Conservation (phyloP, 345 rosid genomes). For the Salix dunnii region DNA sequence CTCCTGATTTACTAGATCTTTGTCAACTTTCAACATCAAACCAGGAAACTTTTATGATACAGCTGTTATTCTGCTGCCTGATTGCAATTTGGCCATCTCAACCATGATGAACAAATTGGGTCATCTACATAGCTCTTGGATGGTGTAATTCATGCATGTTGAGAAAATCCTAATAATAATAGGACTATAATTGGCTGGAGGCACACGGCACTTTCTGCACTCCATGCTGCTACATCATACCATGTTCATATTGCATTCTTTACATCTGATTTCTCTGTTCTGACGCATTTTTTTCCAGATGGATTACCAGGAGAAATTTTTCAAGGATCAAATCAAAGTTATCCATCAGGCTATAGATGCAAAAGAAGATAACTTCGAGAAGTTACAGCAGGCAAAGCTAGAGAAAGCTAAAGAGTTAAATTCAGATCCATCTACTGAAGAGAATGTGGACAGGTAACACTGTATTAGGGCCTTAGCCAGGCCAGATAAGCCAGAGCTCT, state of each 20-base stretch:
- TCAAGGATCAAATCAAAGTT: conserved; percentile 7
- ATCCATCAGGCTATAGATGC: conserved; percentile 3
- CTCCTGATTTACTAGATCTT: no score
- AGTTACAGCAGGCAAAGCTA: conserved; percentile 1
- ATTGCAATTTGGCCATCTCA: no score
- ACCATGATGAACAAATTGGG: no score
- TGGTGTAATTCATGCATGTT: no score
- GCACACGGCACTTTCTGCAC: no score
- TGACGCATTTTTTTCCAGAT: conserved; percentile 5
- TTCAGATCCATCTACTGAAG: background rate
- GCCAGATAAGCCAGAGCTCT: background rate
- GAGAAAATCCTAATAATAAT: no score
- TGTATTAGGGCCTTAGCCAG: background rate
- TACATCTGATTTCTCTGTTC: background rate
- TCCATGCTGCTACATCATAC: no score
- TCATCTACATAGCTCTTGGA: no score
- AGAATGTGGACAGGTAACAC: conserved; percentile 3
- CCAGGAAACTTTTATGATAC: no score
- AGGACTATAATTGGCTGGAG: no score
- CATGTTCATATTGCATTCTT: background rate
- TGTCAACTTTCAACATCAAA: no score
- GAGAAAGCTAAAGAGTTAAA: conserved; percentile 6
- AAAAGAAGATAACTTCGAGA: conserved; percentile 11
- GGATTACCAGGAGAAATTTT: conserved; percentile 8
- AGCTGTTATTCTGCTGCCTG: no score